Conservation (phyloP, 257 asterid genomes). For the Salvia hispanica region DNA sequence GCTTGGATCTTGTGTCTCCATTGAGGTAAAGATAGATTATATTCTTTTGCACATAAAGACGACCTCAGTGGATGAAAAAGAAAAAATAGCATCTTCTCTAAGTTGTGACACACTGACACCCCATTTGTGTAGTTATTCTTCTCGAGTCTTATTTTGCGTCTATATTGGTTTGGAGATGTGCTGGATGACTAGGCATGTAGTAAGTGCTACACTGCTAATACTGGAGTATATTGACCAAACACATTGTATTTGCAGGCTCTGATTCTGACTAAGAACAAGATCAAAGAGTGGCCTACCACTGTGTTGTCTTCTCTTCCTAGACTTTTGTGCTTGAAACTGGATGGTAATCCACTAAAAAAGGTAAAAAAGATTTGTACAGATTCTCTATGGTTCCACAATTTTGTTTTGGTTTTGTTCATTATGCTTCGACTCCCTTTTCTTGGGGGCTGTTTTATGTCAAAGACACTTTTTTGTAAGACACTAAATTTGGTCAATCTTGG, state of each 20-base stretch:
- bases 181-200: slow-evolving; percentile 5
- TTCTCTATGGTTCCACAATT: not conserved
- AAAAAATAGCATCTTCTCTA: slow-evolving; percentile 13
- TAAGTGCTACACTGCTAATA: slow-evolving; percentile 14
- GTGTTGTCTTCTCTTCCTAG: slow-evolving; percentile 66
- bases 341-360: slow-evolving; percentile 76
- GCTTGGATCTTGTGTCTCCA: slow-evolving; percentile 70
- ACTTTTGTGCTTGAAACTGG: slow-evolving; percentile 88
- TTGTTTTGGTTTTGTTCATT: not conserved
- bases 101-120: slow-evolving; percentile 13
- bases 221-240: slow-evolving; percentile 24
- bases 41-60: slow-evolving; percentile 14
- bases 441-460: not conserved
- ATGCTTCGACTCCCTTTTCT: not conserved
- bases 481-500: slow-evolving; percentile 16
- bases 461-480: not conserved
- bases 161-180: slow-evolving; percentile 11
- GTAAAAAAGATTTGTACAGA: slow-evolving; percentile 41
- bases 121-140: not conserved
- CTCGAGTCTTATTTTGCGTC: slow-evolving; percentile 10
- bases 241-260: slow-evolving; percentile 52
- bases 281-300: slow-evolving; percentile 81
- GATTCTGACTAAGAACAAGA: slow-evolving; percentile 87
- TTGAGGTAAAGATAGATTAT: slow-evolving; percentile 60
- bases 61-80: slow-evolving; percentile 18